Evolutionary conservation across 2,329 filamentous ascomycete genomes (phyloP).

Genomic region (Paecilomyces formosus): DNA sequence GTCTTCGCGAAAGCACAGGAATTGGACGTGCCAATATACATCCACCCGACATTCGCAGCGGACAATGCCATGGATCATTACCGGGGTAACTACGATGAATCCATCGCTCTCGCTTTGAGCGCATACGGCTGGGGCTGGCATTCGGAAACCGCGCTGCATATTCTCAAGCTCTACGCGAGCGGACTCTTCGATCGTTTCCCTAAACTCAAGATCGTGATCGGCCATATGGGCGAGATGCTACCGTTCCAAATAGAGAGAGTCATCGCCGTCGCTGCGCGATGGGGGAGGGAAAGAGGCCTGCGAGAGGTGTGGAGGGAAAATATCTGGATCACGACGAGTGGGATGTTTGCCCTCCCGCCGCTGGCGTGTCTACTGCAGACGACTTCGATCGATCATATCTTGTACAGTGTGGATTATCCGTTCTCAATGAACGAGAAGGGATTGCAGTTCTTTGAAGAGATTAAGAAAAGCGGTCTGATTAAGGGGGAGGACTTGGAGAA

Average conservation of each 20-base stretch:
- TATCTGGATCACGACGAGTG: constrained; percentile 52
- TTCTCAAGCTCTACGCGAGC: constrained; percentile 40
- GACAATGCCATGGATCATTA: constrained; percentile 31
- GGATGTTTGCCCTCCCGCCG: constrained; percentile 44
- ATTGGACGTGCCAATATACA: constrained; percentile 45
- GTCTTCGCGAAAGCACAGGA: constrained; percentile 37
- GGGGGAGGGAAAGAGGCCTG: constrained; percentile 21
- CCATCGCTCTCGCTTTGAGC: constrained; percentile 10
- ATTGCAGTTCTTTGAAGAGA: constrained; percentile 39
- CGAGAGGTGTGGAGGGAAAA: constrained; percentile 49
- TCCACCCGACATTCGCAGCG: constrained; percentile 42
- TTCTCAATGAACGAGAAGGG: constrained; percentile 46
- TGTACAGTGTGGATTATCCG: constrained; percentile 54
- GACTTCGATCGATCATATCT: constrained; percentile 38
- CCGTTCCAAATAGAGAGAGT: constrained; percentile 48
- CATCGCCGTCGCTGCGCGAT: constrained; percentile 18
- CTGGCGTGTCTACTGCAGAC: constrained; percentile 34
- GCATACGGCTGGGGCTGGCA: constrained; percentile 30
- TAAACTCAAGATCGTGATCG: constrained; percentile 47
- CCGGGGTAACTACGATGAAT: constrained; percentile 27
- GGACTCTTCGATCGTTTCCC: constrained; percentile 52
- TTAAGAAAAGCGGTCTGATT: constrained; percentile 45
- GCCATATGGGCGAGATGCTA: constrained; percentile 47
- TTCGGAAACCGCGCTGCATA: constrained; percentile 26
- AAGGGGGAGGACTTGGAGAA: constrained; percentile 41